Evolutionary conservation across 768 basidiomycete genomes (phyloP), one percentile per base, ranked within the genome.

Genomic region (Neoboletus brunneissimus): DNA sequence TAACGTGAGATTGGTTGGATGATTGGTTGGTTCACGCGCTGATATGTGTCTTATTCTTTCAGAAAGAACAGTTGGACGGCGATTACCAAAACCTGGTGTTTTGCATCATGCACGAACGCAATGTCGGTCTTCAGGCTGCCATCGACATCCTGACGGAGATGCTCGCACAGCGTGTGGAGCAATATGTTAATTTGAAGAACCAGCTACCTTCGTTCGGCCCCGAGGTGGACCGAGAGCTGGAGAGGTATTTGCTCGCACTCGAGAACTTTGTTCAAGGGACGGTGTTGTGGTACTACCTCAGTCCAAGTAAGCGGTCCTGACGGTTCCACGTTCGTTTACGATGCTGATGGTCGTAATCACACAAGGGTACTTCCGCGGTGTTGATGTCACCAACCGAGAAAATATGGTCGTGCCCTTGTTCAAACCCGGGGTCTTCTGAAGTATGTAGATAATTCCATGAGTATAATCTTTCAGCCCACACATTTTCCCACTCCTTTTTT

Each of bases 1-100:
- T 53, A 68, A 71, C 48, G 61, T 67, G 58, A 66, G 73, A 50
- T 59, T n/a, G 27, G 12, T 45, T 32, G 18, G 8, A 40, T 10
- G 35, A 40, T 54, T 11, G 52, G 54, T 41, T 58, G 58, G 20
- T 64, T 54, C 48, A 25, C 22, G 18, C 18, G 34, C 62, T 59
- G 44, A 66, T 31, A 43, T 41, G 41, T 18, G 27, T 59, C 22
- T 8, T 31, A 7, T 47, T 22, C 34, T 43, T n/a, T 52, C 57
- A 75, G 74, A 75, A 75, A 61, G 74, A 75, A 57, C 74, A 75
- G 27, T 63, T 69, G 25, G 75, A 76, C 55, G 72, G 74, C 43
- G 74, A 75, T 51, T 75, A 73, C 57, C 74, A 75, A 64, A 75
- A 75, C 53, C 60, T 75, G 22, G 74, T 75, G 22, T 75, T 75